Base-by-base conservation (phyloP, 1,139 yeast species). In the Kodamaea plutei region DNA sequence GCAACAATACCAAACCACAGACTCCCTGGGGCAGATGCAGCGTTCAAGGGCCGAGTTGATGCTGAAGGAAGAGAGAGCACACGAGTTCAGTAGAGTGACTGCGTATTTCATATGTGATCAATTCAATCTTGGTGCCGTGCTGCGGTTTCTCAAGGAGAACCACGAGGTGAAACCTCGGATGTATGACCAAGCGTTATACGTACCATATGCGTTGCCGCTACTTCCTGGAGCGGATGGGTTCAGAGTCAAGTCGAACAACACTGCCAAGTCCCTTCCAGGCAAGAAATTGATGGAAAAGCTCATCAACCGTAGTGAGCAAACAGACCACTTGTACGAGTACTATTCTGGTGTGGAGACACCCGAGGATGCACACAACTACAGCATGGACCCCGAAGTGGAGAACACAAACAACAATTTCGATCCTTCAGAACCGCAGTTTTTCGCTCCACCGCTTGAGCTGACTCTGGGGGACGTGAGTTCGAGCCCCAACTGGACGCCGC, bases 61-160 rank as follows among this genome's bases (percentile, higher is more conserved):
- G 71, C 73, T 84, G 6, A 79, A 79, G 43, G 88, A 79, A 30
- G 68, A 71, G 23, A 59, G 89, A 38, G 84, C 79, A 3, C 77
- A 73, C 23, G 84, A 78, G 41, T 74, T 82, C 43, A 79, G 95
- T 20, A 60, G 97, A 37, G 87, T 88, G 43, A 88, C 97, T 0
- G 96, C 96, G 0, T 89, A 89, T 54, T 76, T 87, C 44, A 79
- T 88, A 6, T 79, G 95, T 15, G 96, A 87, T 36, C 87, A 84
- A 14, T 80, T 88, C 50, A 70, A 84, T 45, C 58, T 89, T 31
- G 67, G 69, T 23, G 66, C 75, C 2, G 76, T 87, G 2, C 70
- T 83, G 1, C 69, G 71, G 33, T 89, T 84, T 47, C 57, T 89
- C 25, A 64, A 73, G 26, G 67, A 71, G 10, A 69, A 80, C 32